Conservation (phyloP, 257 asterid species). For the Gynochthodes officinalis region DNA sequence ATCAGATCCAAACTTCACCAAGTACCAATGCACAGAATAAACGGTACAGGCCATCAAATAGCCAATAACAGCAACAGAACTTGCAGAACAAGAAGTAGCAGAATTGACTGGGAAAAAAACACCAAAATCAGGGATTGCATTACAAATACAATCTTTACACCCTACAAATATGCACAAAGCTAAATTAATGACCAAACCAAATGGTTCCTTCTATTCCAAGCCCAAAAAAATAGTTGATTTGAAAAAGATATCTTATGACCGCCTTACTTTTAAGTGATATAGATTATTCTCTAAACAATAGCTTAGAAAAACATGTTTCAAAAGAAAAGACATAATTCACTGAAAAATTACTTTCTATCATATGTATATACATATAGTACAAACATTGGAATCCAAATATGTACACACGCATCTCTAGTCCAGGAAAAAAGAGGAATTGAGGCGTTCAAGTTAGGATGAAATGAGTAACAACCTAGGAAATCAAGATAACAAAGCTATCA, state of each 20-base stretch:
- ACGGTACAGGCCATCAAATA: conserved; percentile 57
- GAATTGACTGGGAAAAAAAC: conserved; percentile 2
- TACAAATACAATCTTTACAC: background rate
- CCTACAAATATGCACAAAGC: background rate
- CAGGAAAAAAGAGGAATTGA: background rate
- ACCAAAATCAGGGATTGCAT: background rate
- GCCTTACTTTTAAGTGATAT: background rate
- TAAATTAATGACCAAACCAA: background rate
- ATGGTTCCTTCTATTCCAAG: background rate
- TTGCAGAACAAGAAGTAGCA: conserved; percentile 2
- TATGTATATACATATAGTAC: background rate
- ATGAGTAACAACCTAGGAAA: background rate
- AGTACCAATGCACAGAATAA: conserved; percentile 66
- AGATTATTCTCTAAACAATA: background rate
- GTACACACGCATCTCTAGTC: background rate
- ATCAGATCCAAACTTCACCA: conserved; percentile 24
- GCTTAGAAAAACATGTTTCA: background rate
- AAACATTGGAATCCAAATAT: background rate
- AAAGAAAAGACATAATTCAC: background rate
- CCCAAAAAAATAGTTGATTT: background rate
- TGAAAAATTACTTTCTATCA: background rate
- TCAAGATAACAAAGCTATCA: no score
- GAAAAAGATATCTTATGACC: background rate
- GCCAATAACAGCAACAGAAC: conserved; percentile 32
- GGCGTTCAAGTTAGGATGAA: background rate